Evolutionary conservation across 225 moss, liverwort and hornwort genomes (phyloP), one percentile per base, ranked within the genome.

Genomic region (Marchantia paleacea): DNA sequence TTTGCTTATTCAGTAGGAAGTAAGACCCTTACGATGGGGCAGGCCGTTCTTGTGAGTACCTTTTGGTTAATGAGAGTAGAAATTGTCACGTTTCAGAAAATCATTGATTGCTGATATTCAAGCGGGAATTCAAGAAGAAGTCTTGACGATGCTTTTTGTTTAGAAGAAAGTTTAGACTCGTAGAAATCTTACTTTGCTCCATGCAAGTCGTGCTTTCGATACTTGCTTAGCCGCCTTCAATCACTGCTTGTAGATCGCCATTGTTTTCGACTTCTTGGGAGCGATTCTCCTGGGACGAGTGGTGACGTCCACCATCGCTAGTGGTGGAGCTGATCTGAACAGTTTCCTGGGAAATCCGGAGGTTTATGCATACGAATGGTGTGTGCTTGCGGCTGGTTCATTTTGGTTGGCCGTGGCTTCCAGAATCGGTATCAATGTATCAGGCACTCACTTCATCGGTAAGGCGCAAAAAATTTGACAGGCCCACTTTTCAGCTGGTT

Each of bases 1-100:
- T 82, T 85, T 31, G 81, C 71, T 24, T 81, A 81, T 16, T 85
- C 78, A 14, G 78, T 79, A 26, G 85, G 85, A 61, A 82, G 81
- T 49, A 78, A 31, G 76, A 78, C 81, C 19, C 67, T 85, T 53
- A 79, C 85, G 6, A 69, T 85, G 85, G 73, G 78, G 47, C 78
- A 85, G 67, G 81, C 81, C 15, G 76, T 79, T 22, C 63, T 85
- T 72, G 85, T 84, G 80, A 67, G 79, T 22, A 50, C 51, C 55
- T n/a, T n/a, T n/a, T n/a, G n/a, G n/a, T n/a, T n/a, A n/a, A n/a
- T n/a, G n/a, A n/a, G n/a, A n/a, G n/a, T n/a, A n/a, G n/a, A n/a
- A n/a, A 26, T 26, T 26, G 39, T 8, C 7, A 31, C 9, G 39
- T 26, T 11, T 15, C 28, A 69, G n/a, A n/a, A n/a, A n/a, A n/a